Conservation (phyloP, 345 rosid species). For the Limnanthes douglasii region DNA sequence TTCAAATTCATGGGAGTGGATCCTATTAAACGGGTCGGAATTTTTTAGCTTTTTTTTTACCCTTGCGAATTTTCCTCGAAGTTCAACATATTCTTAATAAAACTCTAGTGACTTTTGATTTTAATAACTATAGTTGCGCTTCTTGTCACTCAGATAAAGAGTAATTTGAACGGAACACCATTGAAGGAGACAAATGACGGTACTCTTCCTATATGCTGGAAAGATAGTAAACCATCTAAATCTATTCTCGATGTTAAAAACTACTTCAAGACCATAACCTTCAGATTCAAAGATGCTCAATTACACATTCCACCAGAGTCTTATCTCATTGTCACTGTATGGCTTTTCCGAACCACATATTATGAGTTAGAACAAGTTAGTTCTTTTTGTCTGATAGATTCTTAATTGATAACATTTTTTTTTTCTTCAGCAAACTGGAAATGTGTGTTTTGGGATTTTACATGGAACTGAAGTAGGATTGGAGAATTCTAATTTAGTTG, state of each 20-base stretch:
- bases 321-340: conserved; percentile 67
- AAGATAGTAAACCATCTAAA: conserved; percentile 41
- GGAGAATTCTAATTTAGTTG: conserved; percentile 30
- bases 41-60: too few species aligned
- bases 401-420: too few species aligned
- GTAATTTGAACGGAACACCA: conserved; percentile 29
- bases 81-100: too few species aligned
- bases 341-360: conserved; percentile 9
- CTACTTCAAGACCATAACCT: conserved; percentile 40
- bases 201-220: conserved; percentile 80
- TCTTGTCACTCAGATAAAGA: conserved; percentile 19
- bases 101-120: too few species aligned
- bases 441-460: conserved; percentile 77
- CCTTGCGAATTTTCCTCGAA: too few species aligned
- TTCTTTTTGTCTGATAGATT: too few species aligned
- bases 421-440: conserved; percentile 36
- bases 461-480: conserved; percentile 49
- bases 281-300: conserved; percentile 45
- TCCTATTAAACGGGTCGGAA: too few species aligned
- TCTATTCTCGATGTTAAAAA: conserved; percentile 28
- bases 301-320: conserved; percentile 51
- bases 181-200: conserved; percentile 38
- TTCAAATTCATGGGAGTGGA: too few species aligned
- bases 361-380: background rate
- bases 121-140: conserved; percentile 1